phyloP scores from a whole-genome alignment of 345 rosid genomes.

The Sonneratia caseolaris region DNA sequence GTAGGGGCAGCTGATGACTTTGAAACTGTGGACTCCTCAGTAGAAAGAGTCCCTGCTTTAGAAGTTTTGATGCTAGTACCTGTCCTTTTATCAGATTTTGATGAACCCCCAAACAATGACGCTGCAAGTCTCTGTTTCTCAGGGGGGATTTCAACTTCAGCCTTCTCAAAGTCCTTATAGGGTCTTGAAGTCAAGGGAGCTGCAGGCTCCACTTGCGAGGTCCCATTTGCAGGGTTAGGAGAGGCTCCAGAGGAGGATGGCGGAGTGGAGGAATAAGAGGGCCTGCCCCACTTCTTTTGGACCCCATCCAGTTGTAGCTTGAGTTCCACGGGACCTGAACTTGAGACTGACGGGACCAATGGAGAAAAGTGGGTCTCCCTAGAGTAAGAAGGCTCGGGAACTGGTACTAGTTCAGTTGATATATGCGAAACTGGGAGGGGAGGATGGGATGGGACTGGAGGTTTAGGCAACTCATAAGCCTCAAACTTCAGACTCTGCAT shows the following conservation, averaged over 20 bases:
- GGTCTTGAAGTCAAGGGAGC: slow-evolving; percentile 38
- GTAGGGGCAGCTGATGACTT: slow-evolving; percentile 3
- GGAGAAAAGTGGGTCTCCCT: slow-evolving; percentile 43
- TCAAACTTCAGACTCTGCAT: slow-evolving; percentile 81
- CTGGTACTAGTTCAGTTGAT: slow-evolving; percentile 20
- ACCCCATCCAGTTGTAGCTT: slow-evolving; percentile 92
- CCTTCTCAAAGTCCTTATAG: slow-evolving; percentile 41
- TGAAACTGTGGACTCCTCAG: neutral
- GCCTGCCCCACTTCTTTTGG: slow-evolving; percentile 89
- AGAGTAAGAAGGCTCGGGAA: slow-evolving; percentile 55
- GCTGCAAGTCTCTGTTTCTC: slow-evolving; percentile 99
- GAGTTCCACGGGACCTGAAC: slow-evolving; percentile 24
- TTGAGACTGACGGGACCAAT: slow-evolving; percentile 29
- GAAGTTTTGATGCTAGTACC: slow-evolving; percentile 17
- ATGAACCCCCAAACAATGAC: slow-evolving; percentile 77
- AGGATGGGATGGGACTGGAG: slow-evolving; percentile 12
- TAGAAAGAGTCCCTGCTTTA: neutral
- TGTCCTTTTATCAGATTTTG: slow-evolving; percentile 51
- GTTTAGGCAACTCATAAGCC: slow-evolving; percentile 93
- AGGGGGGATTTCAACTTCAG: slow-evolving; percentile 36
- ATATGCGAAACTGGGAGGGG: slow-evolving; percentile 27
- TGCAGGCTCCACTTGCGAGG: slow-evolving; percentile 27
- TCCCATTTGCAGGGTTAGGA: slow-evolving; percentile 36
- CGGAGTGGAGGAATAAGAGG: slow-evolving; percentile 43
- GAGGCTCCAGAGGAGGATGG: slow-evolving; percentile 29